Evolutionary conservation across 768 basidiomycete genomes (phyloP), one percentile per base, ranked within the genome.

Genomic region (Serendipita sp.): DNA sequence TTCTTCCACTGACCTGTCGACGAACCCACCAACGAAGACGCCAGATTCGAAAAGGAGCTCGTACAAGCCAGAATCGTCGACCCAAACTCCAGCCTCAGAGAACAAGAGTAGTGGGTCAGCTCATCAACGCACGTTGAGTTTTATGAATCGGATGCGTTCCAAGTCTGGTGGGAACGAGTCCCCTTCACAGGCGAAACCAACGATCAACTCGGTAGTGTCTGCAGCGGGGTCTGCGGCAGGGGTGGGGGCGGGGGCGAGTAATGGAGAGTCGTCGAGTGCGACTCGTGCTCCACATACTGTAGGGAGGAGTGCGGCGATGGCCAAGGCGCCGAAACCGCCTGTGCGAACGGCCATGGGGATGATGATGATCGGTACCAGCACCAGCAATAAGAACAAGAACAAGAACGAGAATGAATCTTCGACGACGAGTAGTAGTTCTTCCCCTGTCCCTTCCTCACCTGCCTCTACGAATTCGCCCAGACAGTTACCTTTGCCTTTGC

Each of bases 241-340:
- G 5, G 30, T 5, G 48, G n/a, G n/a, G 7, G 48, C 48, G 48
- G 48, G n/a, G 0, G 45, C 45, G 45, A 46, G 18, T 46, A 46
- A 13, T 46, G 45, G 45, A 23, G 23, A 23, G 23, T 23, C 23
- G 23, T 23, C 23, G 23, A 23, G 23, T 46, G 45, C 5, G 18
- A 32, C n/a, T 5, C 48, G 48, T 51, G 56, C 30, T 10, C 56
- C 56, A 30, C 56, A 60, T 60, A 60, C 56, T 4, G 28, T 60
- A 11, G 56, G 56, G 13, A 23, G 56, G 36, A 60, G 28, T 10
- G 56, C 56, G 30, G 56, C 56, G 56, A 28, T 60, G 56, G 28
- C 30, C 8, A 60, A 60, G 36, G 56, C 56, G 56, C 56, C 56
- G 28, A 60, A 60, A 30, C 56, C 56, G 18, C 56, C 56, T 60